Evolutionary conservation across 2,329 filamentous ascomycete species (phyloP), one percentile per base, ranked within the genome.

Genomic region (Cytospora leucostoma): DNA sequence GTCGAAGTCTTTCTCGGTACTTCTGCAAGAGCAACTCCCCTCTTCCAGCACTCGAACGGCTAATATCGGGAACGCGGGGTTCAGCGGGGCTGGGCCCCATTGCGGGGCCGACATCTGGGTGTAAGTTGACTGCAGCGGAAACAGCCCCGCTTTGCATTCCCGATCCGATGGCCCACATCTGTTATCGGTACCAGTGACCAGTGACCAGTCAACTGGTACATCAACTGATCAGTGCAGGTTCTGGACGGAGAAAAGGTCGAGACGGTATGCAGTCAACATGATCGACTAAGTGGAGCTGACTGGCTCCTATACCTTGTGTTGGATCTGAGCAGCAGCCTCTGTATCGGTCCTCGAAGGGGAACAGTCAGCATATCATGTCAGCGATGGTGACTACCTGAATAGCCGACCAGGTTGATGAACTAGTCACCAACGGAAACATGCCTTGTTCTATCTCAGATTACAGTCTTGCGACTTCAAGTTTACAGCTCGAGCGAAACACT

Each of bases 1-100:
- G 49, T 52, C 49, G 49, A 40, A 58, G 54, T 58, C 34, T 58
- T 35, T 12, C 33, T 63, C 38, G 21, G 35, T 44, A 33, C 49
- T 55, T 53, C 17, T 47, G 40, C 27, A 51, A 38, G n/a, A 7
- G 32, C 33, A 27, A 21, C 33, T 21, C 7, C 4, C 17, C 37
- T 40, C 32, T 17, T 53, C 37, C 32, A 17, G 38, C 32, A 50
- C 63, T 64, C 64, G 32, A 51, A 52, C 63, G 64, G 64, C 54
- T 65, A 65, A 65, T 61, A 61, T 60, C 64, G 64, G 64, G 38
- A 57, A 64, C 51, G 64, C 61, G 64, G 64, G 61, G 61, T 65
- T 51, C 34, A 50, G 7, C 47, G 51, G 52, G 54, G 61, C 40
- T n/a, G 56, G 56, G 57, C 27, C 35, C 53, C 60, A 62, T n/a